Conservation (phyloP, 805 yeast species). For the Martiniozyma abietophila region DNA sequence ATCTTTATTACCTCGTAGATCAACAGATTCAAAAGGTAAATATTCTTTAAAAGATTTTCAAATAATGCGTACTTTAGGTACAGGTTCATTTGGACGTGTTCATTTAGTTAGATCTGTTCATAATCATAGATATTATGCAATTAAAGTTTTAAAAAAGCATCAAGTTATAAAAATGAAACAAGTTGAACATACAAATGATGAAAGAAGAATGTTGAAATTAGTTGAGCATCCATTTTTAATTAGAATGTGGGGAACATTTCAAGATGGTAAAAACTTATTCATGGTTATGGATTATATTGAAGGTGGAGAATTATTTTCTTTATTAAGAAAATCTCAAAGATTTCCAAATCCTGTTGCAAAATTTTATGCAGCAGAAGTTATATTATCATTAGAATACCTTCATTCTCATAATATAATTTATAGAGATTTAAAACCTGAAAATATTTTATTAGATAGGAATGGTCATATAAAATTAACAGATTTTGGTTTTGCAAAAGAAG, state of each 20-base stretch:
- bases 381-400: slow-evolving; percentile 47
- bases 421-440: slow-evolving; percentile 55
- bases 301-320: slow-evolving; percentile 52
- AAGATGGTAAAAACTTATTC: slow-evolving; percentile 45
- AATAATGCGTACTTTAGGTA: slow-evolving; percentile 48
- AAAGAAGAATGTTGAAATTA: slow-evolving; percentile 46
- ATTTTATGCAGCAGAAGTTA: slow-evolving; percentile 55
- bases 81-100: slow-evolving; percentile 54
- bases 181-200: slow-evolving; percentile 57
- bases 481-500: slow-evolving; percentile 58
- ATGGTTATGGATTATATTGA: slow-evolving; percentile 62
- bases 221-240: slow-evolving; percentile 54
- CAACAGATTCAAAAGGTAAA: slow-evolving; percentile 45
- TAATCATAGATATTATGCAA: slow-evolving; percentile 51
- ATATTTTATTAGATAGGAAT: slow-evolving; percentile 46
- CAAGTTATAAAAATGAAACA: slow-evolving; percentile 54
- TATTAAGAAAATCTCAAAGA: slow-evolving; percentile 46
- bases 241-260: slow-evolving; percentile 62
- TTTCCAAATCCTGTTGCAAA: slow-evolving; percentile 58
- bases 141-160: slow-evolving; percentile 47
- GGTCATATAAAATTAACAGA: slow-evolving; percentile 56
- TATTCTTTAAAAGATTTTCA: slow-evolving; percentile 48
- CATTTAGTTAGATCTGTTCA: slow-evolving; percentile 50
- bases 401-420: slow-evolving; percentile 52
- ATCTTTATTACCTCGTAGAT: slow-evolving; percentile 25